Percentiles rank a stretch among this genome's conserved stretches.
Evolutionary conservation across 2,329 filamentous ascomycete genomes (phyloP).

Genomic region (Xylariaceae sp.): DNA sequence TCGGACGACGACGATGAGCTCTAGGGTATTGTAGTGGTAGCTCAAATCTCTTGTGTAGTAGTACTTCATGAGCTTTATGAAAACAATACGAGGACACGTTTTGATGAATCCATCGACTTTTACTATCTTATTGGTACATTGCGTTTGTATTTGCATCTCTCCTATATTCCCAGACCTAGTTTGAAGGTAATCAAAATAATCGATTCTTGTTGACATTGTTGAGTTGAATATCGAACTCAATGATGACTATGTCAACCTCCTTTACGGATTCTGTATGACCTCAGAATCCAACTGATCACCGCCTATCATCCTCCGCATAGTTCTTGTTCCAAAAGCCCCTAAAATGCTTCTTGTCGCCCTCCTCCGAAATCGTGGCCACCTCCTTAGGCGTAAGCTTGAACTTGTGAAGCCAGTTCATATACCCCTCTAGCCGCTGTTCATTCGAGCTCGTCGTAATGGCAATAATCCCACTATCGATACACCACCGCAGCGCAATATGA

Average conservation of each 20-base stretch:
- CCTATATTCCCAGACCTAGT: no score
- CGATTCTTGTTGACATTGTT: no score
- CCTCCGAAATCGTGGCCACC: conserved; percentile 50
- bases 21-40: conserved; percentile 26
- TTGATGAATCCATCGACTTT: no score
- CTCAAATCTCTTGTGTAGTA: no score
- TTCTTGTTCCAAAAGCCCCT: conserved; percentile 55
- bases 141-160: no score
- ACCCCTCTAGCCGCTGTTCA: conserved; percentile 54
- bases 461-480: conserved; percentile 56
- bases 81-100: no score
- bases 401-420: conserved; percentile 43
- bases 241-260: not conserved
- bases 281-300: conserved; percentile 25
- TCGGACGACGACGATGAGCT: conserved; percentile 53
- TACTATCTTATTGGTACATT: no score
- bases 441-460: conserved; percentile 58
- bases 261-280: not conserved
- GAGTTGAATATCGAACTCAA: no score
- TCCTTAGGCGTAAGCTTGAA: conserved; percentile 60
- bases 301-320: conserved; percentile 50
- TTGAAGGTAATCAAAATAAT: no score
- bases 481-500: conserved; percentile 58
- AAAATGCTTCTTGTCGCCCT: conserved; percentile 58
- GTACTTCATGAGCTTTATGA: no score